phyloP scores from a whole-genome alignment of 305 asterid genomes.

The Solanum aculeatissimum region DNA sequence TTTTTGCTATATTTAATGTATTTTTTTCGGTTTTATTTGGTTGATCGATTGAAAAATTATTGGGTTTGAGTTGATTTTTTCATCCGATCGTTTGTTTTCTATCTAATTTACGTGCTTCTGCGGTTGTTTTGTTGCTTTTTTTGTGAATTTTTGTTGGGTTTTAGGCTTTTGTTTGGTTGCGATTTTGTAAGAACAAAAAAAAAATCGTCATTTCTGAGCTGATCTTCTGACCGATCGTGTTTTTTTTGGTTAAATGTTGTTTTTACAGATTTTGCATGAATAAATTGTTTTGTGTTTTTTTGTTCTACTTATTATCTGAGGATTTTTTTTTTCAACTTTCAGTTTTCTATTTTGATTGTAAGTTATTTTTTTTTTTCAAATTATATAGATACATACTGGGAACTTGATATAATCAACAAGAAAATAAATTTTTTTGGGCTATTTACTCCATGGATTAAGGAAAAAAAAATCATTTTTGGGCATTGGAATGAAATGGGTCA shows the following conservation, averaged over 20 bases:
- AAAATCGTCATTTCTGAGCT: neutral
- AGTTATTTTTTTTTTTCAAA: neutral
- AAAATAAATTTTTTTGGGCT: neutral
- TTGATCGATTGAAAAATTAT: neutral
- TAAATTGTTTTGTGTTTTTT: neutral
- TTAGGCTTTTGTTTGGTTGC: neutral
- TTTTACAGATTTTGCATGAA: neutral
- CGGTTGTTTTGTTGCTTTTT: neutral
- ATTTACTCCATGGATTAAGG: neutral
- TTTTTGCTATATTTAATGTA: neutral
- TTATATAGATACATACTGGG: neutral
- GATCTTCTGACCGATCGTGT: neutral
- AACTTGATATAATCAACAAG: neutral
- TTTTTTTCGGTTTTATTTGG: neutral
- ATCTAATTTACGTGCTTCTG: neutral
- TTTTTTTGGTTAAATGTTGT: neutral
- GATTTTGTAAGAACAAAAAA: neutral
- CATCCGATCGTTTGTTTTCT: neutral
- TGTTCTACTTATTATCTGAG: neutral
- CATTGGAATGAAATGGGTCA: neutral
- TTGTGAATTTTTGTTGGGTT: neutral
- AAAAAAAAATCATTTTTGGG: neutral
- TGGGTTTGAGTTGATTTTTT: neutral
- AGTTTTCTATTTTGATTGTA: neutral
- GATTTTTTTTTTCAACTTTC: neutral